Conservation (phyloP, 768 basidiomycete genomes). For the Termitomyces titanicus region DNA sequence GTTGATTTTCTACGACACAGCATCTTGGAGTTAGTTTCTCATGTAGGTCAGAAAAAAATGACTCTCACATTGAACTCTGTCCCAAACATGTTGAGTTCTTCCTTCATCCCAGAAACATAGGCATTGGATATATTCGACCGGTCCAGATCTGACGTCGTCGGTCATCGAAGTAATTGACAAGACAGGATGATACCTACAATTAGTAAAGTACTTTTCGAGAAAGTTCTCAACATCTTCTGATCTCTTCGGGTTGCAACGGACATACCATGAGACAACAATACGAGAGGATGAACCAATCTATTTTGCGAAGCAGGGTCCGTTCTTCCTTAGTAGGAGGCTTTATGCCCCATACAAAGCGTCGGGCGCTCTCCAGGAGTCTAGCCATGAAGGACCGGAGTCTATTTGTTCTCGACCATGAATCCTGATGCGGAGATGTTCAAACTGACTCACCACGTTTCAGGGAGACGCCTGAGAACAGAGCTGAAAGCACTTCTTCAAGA, state of each 20-base stretch:
- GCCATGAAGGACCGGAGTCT: neutral
- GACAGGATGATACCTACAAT: slow-evolving; percentile 36
- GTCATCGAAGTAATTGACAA: slow-evolving; percentile 7
- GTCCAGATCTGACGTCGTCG: slow-evolving; percentile 48
- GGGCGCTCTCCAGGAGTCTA: neutral
- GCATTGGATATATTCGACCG: slow-evolving; percentile 69
- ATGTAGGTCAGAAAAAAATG: neutral
- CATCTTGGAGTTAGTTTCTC: neutral
- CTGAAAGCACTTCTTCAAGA: neutral
- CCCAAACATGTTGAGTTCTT: slow-evolving; percentile 63
- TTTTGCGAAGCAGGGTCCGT: slow-evolving; percentile 50
- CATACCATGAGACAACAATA: slow-evolving; percentile 68
- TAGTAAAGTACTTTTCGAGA: slow-evolving; percentile 54
- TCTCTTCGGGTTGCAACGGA: slow-evolving; percentile 10
- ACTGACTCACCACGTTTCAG: slow-evolving; percentile 1
- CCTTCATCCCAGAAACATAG: slow-evolving; percentile 77
- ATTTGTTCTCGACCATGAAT: neutral
- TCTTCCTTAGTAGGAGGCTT: slow-evolving; percentile 27
- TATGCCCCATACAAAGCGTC: slow-evolving; percentile 17
- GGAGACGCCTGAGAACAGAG: too few relatives aligned
- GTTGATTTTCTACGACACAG: slow-evolving; percentile 49
- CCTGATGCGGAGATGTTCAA: neutral
- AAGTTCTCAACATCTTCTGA: slow-evolving; percentile 7
- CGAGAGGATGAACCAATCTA: slow-evolving; percentile 66
- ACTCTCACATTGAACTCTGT: slow-evolving; percentile 56